Base-by-base conservation (phyloP, 2,329 filamentous ascomycete genomes). In the Fusarium oxysporum region DNA sequence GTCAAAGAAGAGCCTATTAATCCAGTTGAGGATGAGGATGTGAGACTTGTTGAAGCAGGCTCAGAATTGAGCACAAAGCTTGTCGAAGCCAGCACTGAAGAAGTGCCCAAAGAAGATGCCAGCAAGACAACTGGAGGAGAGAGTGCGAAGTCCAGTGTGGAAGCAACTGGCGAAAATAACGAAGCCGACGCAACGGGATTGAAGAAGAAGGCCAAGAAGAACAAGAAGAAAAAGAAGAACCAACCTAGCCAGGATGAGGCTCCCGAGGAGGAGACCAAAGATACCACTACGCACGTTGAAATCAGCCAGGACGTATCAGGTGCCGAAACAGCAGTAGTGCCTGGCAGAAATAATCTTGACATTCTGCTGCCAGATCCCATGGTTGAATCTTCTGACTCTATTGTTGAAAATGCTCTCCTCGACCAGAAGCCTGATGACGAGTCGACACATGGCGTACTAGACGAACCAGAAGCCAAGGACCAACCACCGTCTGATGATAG, bases 171-270 rank as follows among this genome's bases (percentile, higher is more conserved):
- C 17, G 75, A 76, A 38, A 47, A 62, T 28, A 37, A 33, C 17
- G 70, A 71, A 38, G 61, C 47, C 1, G 64, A 72, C 16, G 44
- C 58, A 35, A 33, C 65, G 30, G 54, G 50, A n/a, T 61, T 35
- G 58, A 72, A 74, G 35, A 82, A 81, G 71, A 80, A 81, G 67
- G 69, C 47, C 40, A 81, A 81, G 70, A 82, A 80, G 61, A 81
- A 78, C 58, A 81, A 81, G 70, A 80, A 82, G 69, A 82, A 70
- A 55, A 77, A 71, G 68, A 72, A 71, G 65, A 48, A 45, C 16
- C 68, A 74, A 48, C 47, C 59, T 30, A 56, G 21, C 14, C 61
- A 62, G n/a, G 63, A 68, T 19, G 73, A 72, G 25, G 23, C 51
- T 14, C 25, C 19, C 10, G 41, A 62, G n/a, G 45, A 65, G 9